phyloP scores from a whole-genome alignment of 208 protist genomes.

The Trypanosoma lewisi region DNA sequence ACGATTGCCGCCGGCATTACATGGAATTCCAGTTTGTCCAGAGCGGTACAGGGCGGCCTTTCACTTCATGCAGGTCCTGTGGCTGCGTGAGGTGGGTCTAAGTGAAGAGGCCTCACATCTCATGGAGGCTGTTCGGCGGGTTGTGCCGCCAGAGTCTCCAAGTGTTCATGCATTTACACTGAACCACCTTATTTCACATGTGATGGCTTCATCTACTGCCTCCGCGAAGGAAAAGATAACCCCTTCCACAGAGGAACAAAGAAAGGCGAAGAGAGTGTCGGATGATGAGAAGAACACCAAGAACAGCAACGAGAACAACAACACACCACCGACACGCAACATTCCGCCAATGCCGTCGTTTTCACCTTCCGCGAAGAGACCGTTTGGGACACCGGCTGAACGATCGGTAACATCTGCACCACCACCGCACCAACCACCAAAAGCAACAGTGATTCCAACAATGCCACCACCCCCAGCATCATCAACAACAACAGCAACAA shows the following conservation, averaged over 20 bases:
- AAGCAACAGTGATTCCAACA: slow-evolving; percentile 10
- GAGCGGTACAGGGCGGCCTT: slow-evolving; percentile 31
- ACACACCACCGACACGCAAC: too few species aligned
- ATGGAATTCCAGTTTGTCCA: slow-evolving; percentile 46
- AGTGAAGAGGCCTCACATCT: slow-evolving; percentile 28
- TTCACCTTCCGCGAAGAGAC: background rate
- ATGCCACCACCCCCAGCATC: background rate
- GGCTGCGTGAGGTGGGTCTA: slow-evolving; percentile 67
- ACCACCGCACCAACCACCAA: slow-evolving; percentile 11
- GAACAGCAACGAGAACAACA: too few species aligned
- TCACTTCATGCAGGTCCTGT: slow-evolving; percentile 69
- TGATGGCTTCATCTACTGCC: background rate
- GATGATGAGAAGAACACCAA: too few species aligned
- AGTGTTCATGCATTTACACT: slow-evolving; percentile 16
- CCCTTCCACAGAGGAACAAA: background rate
- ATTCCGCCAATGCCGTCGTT: slow-evolving; percentile 7
- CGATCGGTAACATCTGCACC: slow-evolving; percentile 5
- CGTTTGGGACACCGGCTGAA: background rate
- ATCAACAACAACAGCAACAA: background rate
- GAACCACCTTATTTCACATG: slow-evolving; percentile 20
- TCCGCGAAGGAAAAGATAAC: background rate
- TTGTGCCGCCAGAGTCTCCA: slow-evolving; percentile 12
- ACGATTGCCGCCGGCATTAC: background rate
- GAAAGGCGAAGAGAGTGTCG: background rate
- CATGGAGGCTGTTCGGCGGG: background rate